A percentile compares a stretch with the other conserved stretches of the same genome.
These are phyloP conservation scores for Trichophyton equinum DNA, from an alignment of 2,329 filamentous ascomycete species.

Conservation along the genomic window DNA sequence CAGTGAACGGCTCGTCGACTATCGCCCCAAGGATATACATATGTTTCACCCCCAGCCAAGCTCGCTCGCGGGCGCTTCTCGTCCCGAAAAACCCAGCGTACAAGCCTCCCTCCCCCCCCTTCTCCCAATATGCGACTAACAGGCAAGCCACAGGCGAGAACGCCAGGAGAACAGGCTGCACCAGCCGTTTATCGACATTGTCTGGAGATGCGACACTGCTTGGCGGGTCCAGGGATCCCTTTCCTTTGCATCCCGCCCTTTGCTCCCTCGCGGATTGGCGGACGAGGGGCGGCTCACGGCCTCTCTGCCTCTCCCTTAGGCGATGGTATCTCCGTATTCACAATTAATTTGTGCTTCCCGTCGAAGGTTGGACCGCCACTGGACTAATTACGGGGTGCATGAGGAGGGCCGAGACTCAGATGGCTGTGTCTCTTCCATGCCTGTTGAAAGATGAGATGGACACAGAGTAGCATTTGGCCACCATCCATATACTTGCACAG, in stretches of 20 bases:
- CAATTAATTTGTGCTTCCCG: no score
- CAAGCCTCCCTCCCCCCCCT: background rate
- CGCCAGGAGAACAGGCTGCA: background rate
- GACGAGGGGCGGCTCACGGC: background rate
- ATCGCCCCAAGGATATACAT: background rate
- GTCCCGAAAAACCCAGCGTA: background rate
- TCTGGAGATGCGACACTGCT: background rate
- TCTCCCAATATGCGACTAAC: background rate
- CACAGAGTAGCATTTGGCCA: background rate
- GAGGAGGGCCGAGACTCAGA: background rate
- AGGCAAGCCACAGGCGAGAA: background rate
- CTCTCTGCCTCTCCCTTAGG: background rate
- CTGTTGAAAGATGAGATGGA: no score
- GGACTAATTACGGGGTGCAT: background rate
- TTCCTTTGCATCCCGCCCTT: background rate
- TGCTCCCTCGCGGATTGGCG: background rate
- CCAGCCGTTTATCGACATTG: background rate
- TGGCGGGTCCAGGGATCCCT: background rate
- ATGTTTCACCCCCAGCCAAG: background rate
- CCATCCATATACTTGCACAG: no score
- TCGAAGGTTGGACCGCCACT: background rate
- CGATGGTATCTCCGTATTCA: no score
- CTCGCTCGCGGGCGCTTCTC: background rate
- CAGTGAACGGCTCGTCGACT: no score
- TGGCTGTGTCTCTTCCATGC: no score